phyloP scores from a whole-genome alignment of 2,329 filamentous ascomycete genomes.

The Exophiala phaeomuriformis region DNA sequence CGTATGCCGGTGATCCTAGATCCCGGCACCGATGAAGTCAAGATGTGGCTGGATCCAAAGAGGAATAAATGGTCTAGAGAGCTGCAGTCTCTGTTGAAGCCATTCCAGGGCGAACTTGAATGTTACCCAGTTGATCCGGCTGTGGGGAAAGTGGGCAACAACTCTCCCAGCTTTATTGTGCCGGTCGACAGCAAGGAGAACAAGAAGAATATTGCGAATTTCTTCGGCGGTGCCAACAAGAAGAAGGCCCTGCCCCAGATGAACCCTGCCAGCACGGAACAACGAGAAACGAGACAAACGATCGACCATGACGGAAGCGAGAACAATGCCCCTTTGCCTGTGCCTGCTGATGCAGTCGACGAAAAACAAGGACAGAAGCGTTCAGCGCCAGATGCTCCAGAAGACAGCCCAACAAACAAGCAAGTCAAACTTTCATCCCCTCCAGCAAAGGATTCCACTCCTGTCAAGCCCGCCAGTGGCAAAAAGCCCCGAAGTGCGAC shows the following conservation, averaged over 20 bases:
- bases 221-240: slow-evolving; percentile 56
- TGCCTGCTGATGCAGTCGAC: slow-evolving; percentile 27
- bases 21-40: slow-evolving; percentile 61
- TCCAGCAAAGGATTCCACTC: slow-evolving; percentile 31
- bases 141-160: slow-evolving; percentile 89
- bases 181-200: slow-evolving; percentile 80
- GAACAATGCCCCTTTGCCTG: slow-evolving; percentile 47
- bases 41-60: slow-evolving; percentile 69
- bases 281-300: slow-evolving; percentile 39
- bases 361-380: slow-evolving; percentile 30
- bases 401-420: slow-evolving; percentile 19
- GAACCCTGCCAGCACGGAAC: slow-evolving; percentile 22
- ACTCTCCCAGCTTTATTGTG: slow-evolving; percentile 74
- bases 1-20: slow-evolving; percentile 93
- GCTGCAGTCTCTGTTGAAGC: slow-evolving; percentile 70
- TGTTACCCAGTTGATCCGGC: slow-evolving; percentile 81
- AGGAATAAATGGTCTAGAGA: slow-evolving; percentile 67
- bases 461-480: slow-evolving; percentile 34
- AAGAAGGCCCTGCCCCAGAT: slow-evolving; percentile 23
- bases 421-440: slow-evolving; percentile 11
- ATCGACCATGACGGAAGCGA: slow-evolving; percentile 42
- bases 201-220: slow-evolving; percentile 89
- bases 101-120: slow-evolving; percentile 70
- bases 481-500: slow-evolving; percentile 51
- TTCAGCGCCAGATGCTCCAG: slow-evolving; percentile 10